A percentile compares a stretch with the other conserved stretches of the same genome.
Conservation (phyloP, 805 yeast species). For the Dipodascus albidus region DNA sequence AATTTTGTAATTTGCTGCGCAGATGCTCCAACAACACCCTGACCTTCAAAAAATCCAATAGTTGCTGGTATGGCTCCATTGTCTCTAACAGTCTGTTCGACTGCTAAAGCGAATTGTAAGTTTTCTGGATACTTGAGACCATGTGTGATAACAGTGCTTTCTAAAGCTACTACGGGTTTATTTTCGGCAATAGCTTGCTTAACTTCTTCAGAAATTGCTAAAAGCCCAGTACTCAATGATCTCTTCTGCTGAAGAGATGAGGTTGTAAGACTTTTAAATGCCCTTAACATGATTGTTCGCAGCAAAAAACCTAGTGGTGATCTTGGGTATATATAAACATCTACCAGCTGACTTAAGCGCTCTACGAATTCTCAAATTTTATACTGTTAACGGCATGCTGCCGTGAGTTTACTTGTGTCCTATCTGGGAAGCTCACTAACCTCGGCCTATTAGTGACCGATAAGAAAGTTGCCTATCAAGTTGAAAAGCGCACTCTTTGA, state of each 20-base stretch:
- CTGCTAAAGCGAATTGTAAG: slow-evolving; percentile 56
- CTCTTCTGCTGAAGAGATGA: neutral
- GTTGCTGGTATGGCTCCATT: slow-evolving; percentile 78
- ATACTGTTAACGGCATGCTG: no score
- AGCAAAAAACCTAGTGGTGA: no score
- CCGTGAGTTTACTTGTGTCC: no score
- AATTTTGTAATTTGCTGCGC: slow-evolving; percentile 37
- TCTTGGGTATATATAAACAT: no score
- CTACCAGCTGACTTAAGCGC: no score
- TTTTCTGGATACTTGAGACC: slow-evolving; percentile 80
- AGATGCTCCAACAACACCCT: slow-evolving; percentile 57
- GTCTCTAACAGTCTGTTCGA: slow-evolving; percentile 48
- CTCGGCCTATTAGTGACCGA: no score
- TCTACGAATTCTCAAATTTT: no score
- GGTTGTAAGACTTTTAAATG: neutral
- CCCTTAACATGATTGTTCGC: neutral
- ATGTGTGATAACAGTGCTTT: slow-evolving; percentile 81
- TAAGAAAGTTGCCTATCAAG: no score
- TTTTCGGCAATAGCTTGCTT: slow-evolving; percentile 45
- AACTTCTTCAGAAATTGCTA: slow-evolving; percentile 34
- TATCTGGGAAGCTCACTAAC: no score
- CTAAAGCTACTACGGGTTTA: slow-evolving; percentile 69
- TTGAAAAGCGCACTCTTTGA: no score
- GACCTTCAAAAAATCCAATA: slow-evolving; percentile 63
- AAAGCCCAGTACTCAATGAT: neutral